A percentile compares a stretch with the other conserved stretches of the same genome.
phyloP scores from a whole-genome alignment of 2,329 filamentous ascomycete species.

The Drechslerella stenobrocha region DNA sequence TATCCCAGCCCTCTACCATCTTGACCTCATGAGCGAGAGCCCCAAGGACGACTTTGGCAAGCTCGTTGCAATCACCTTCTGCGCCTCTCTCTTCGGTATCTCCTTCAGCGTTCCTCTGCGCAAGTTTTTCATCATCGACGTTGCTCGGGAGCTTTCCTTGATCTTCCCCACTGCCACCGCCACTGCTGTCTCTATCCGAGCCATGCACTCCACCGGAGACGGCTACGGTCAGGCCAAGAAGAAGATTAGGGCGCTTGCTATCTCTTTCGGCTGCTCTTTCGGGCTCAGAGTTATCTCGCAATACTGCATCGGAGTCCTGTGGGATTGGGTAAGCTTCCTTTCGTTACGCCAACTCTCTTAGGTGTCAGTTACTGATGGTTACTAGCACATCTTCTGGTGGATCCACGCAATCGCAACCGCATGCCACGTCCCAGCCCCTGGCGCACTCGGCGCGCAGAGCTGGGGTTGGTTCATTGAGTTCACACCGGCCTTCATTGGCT shows the following conservation, averaged over 20 bases:
- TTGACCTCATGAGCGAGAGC: slow-evolving; percentile 59
- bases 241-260: slow-evolving; percentile 63
- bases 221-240: slow-evolving; percentile 58
- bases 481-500: slow-evolving; percentile 66
- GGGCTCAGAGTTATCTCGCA: slow-evolving; percentile 63
- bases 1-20: slow-evolving; percentile 65
- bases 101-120: slow-evolving; percentile 57
- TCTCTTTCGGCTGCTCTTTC: slow-evolving; percentile 61
- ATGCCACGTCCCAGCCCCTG: slow-evolving; percentile 30
- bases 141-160: slow-evolving; percentile 64
- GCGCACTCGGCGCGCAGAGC: slow-evolving; percentile 33
- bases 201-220: slow-evolving; percentile 62
- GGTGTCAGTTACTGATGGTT: neutral
- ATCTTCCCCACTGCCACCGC: slow-evolving; percentile 66
- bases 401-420: slow-evolving; percentile 35
- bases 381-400: slow-evolving; percentile 42
- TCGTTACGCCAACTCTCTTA: neutral
- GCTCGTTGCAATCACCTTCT: slow-evolving; percentile 66
- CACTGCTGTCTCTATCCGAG: slow-evolving; percentile 66
- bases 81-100: slow-evolving; percentile 66
- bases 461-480: slow-evolving; percentile 64
- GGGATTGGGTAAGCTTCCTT: slow-evolving; percentile 58
- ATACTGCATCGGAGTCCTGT: slow-evolving; percentile 65
- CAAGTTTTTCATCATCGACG: slow-evolving; percentile 70
- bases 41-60: slow-evolving; percentile 64